Percentiles rank a stretch among this genome's conserved stretches.
Conservation (phyloP, 306 rosid genomes). For the Castanea mollissima region DNA sequence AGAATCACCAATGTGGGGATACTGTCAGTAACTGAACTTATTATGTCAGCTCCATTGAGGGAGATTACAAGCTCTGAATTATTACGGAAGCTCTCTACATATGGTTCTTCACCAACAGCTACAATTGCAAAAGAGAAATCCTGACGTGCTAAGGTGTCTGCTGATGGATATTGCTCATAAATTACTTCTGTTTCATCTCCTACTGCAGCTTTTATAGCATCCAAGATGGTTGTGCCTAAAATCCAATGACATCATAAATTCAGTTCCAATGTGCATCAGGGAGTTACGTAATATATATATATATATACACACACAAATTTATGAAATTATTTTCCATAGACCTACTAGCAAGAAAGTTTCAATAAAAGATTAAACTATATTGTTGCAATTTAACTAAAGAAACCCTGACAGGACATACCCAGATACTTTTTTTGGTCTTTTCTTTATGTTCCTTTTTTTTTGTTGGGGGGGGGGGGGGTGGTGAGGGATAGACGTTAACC, state of each 20-base stretch:
- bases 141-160: conserved; percentile 32
- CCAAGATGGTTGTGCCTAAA: conserved; percentile 52
- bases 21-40: conserved; percentile 35
- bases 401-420: no score
- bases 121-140: conserved; percentile 48
- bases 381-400: no score
- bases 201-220: conserved; percentile 42
- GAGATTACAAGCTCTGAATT: conserved; percentile 32
- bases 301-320: not conserved
- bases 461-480: no score
- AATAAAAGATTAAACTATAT: not conserved
- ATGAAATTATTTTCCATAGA: not conserved
- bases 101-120: conserved; percentile 53
- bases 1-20: conserved; percentile 48
- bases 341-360: not conserved
- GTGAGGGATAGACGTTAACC: no score
- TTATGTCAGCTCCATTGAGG: conserved; percentile 30
- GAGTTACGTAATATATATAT: not conserved
- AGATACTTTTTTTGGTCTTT: not conserved
- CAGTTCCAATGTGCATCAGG: conserved; percentile 6
- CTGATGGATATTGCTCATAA: conserved; percentile 38
- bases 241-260: not conserved
- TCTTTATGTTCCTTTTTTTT: not conserved
- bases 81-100: conserved; percentile 44
- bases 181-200: conserved; percentile 39